These are phyloP conservation scores for Rhizophlyctis rosea DNA, from an alignment of 192 early-diverging fungal genomes.

Conservation along the genomic window DNA sequence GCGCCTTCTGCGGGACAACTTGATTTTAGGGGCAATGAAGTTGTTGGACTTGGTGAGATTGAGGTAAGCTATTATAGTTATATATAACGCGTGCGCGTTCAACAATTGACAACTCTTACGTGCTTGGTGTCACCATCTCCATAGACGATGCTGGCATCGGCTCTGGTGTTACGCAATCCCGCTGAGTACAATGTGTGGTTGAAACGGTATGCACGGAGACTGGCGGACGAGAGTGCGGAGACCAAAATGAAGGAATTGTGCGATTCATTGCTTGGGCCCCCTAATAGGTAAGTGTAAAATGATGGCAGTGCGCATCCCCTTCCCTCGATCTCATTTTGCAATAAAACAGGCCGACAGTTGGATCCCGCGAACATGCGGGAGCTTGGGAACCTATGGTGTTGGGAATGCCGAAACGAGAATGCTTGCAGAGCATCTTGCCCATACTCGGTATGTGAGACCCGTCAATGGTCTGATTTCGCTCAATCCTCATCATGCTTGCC, in stretches of 20 bases:
- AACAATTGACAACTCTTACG: too few species aligned
- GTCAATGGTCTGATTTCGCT: too few species aligned
- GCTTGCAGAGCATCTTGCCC: conserved; percentile 64
- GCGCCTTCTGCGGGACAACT: not conserved
- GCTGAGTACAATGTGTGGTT: conserved; percentile 62
- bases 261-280: conserved; percentile 60
- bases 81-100: too few species aligned
- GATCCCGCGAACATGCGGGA: not conserved
- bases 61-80: too few species aligned
- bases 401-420: conserved; percentile 60
- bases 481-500: too few species aligned
- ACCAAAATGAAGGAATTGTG: conserved; percentile 66
- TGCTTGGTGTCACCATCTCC: too few species aligned
- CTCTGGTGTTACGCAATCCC: conserved; percentile 49
- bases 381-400: conserved; percentile 22
- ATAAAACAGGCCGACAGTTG: not conserved
- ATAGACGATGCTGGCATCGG: conserved; percentile 55
- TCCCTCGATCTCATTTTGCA: not conserved
- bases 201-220: conserved; percentile 58
- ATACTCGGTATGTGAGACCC: conserved; percentile 58
- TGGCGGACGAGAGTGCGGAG: conserved; percentile 62
- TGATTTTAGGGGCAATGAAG: conserved; percentile 8
- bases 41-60: not conserved
- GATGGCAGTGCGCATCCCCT: conserved; percentile 21
- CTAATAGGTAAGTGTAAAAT: conserved; percentile 25